A percentile compares a stretch with the other conserved stretches of the same genome.
These are phyloP conservation scores for Artemisia tridentata DNA, from an alignment of 129 eudicot genomes.

Conservation along the genomic window DNA sequence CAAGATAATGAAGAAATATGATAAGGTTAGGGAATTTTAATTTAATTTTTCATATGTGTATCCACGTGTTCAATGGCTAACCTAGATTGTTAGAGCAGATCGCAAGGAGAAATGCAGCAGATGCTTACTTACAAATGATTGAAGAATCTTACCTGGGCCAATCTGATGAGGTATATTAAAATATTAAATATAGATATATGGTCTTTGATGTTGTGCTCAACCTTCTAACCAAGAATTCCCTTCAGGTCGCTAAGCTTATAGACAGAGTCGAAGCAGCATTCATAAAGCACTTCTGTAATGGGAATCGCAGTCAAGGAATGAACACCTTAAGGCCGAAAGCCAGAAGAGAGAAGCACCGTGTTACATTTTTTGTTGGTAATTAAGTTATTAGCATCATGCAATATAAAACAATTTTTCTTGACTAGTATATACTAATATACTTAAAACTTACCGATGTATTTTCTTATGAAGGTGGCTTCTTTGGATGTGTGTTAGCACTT, in stretches of 20 bases:
- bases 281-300: constrained; percentile 52
- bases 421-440: not conserved
- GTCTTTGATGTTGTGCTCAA: not conserved
- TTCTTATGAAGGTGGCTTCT: constrained; percentile 43
- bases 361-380: constrained; percentile 44
- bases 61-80: not conserved
- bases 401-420: not conserved
- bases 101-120: constrained; percentile 42
- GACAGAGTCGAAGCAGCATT: constrained; percentile 50
- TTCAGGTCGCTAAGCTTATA: constrained; percentile 42
- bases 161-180: constrained; percentile 49
- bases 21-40: constrained; percentile 39
- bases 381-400: constrained; percentile 1
- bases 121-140: constrained; percentile 44
- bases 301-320: constrained; percentile 50
- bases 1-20: constrained; percentile 66
- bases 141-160: constrained; percentile 50
- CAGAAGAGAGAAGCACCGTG: constrained; percentile 43
- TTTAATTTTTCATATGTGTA: not conserved
- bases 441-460: not conserved
- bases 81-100: constrained; percentile 27
- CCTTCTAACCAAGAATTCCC: not conserved
- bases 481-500: constrained; percentile 64
- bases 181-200: not conserved
- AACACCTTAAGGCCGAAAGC: constrained; percentile 39